Evolutionary conservation across 176 grass and related monocot genomes (phyloP), one percentile per base, ranked within the genome.

Genomic region (Eremochloa ophiuroides): DNA sequence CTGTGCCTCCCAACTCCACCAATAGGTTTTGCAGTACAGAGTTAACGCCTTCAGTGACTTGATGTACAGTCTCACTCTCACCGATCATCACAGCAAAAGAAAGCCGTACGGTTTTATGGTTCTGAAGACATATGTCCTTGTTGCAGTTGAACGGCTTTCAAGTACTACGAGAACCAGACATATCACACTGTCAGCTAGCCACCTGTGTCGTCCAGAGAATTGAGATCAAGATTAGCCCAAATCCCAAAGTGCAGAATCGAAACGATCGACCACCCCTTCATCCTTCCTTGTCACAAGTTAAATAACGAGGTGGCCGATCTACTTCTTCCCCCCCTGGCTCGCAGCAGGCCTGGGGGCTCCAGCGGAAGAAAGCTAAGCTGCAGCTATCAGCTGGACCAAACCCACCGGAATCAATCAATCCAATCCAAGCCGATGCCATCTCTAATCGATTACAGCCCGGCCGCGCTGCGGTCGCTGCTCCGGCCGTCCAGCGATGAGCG

Each of bases 381-480:
- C 77, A 76, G 58, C 80, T 4, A 38, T 55, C 46, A 73, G 41
- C 72, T 27, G 80, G 55, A 61, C 31, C 85, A 23, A 78, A 38
- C n/a, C 71, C 65, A 71, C 64, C 73, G 39, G 87, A 39, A 27
- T 25, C 69, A 20, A 72, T 12, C 83, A 16, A 75, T 66, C 48
- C 83, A 16, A 75, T 66, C 48, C 34, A 68, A 47, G 37, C 29
- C 48, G 77, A 97, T 98, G 95, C 95, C 90, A 64, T 83, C 90
- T 20, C 66, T 91, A 0, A 71, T 93, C 80, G 58, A 72, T 5
- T 72, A 88, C 34, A 85, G 86, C 42, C 76, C 71, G 14, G 62
- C 82, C 39, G 85, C 86, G 10, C 65, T 99, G 4, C 75, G 88
- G 44, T 88, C 91, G 20, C 79, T 99, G 55, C 84, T 95, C 66